Base-by-base conservation (phyloP, 2,329 filamentous ascomycete species). In the Calonectria leucothoes region DNA sequence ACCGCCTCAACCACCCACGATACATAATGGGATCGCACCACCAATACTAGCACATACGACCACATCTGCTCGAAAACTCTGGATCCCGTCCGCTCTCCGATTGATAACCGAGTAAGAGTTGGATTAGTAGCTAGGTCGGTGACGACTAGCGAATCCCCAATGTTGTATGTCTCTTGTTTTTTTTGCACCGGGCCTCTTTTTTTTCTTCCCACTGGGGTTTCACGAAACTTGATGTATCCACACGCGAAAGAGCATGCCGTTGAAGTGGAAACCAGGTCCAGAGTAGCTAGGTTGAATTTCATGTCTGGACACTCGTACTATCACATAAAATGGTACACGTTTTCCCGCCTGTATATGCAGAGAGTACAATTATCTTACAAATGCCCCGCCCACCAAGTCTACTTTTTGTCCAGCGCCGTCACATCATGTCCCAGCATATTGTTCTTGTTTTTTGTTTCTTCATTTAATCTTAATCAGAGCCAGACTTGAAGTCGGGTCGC, bases 401-500 rank as follows among this genome's bases (percentile, higher is more conserved):
- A 70, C 63, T 75, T 64, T 64, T 77, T 71, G 71, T 59, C 63
- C 49, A 72, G 69, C 68, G 72, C 74, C 72, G 70, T 76, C 73
- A 69, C 66, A 64, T 79, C 73, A 52, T 77, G 45, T 70, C 49
- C 64, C 51, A 71, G 57, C 64, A 67, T 59, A 23, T 66, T 57
- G 57, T 64, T 49, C 45, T 49, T 61, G 35, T 64, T 63, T 72
- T 67, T 35, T 68, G 23, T 35, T 57, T 35, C 35, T 49, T 55
- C 35, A 29, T 55, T 29, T 55, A 48, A 35, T 11, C 35, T 61
- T 48, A 74, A 10, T 70, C 70, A 8, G 72, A 69, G 20, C 72
- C 78, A 29, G 77, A 77, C 80, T 82, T 84, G 72, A 83, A 86
- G 51, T 79, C 81, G 70, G 74, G 86, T 81, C 80, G 84, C 71